phyloP scores from a whole-genome alignment of 2,329 filamentous ascomycete genomes.

The Talaromyces sp. region DNA sequence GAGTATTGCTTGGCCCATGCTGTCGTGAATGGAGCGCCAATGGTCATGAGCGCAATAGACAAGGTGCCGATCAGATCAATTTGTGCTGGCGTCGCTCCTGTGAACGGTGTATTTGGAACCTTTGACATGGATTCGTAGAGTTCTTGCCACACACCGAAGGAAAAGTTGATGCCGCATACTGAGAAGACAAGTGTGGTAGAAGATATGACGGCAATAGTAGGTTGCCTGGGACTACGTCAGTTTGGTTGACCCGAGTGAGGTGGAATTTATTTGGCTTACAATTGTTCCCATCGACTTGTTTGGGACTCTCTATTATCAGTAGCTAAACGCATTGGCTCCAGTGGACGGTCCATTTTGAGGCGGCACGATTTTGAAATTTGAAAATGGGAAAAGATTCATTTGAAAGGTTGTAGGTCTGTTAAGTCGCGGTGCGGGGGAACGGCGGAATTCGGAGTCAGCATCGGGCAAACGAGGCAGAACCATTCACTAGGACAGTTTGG shows the following conservation, averaged over 20 bases:
- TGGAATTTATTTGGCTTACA: background rate
- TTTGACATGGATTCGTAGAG: slow-evolving; percentile 40
- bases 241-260: background rate
- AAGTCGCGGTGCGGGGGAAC: slow-evolving; percentile 7
- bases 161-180: slow-evolving; percentile 42
- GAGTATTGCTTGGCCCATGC: slow-evolving; percentile 40
- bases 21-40: slow-evolving; percentile 38
- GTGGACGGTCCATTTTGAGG: background rate
- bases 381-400: background rate
- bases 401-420: background rate
- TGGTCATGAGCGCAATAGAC: slow-evolving; percentile 39
- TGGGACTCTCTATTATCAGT: background rate
- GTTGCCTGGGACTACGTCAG: background rate
- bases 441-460: background rate
- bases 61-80: slow-evolving; percentile 46
- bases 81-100: slow-evolving; percentile 36
- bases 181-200: slow-evolving; percentile 35
- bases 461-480: background rate
- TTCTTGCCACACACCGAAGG: slow-evolving; percentile 46
- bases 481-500: background rate
- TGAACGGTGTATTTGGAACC: slow-evolving; percentile 36
- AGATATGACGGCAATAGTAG: background rate
- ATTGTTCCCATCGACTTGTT: background rate
- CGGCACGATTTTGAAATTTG: background rate
- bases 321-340: background rate